Conservation (phyloP, 768 basidiomycete genomes). For the Sutorius australiensis region DNA sequence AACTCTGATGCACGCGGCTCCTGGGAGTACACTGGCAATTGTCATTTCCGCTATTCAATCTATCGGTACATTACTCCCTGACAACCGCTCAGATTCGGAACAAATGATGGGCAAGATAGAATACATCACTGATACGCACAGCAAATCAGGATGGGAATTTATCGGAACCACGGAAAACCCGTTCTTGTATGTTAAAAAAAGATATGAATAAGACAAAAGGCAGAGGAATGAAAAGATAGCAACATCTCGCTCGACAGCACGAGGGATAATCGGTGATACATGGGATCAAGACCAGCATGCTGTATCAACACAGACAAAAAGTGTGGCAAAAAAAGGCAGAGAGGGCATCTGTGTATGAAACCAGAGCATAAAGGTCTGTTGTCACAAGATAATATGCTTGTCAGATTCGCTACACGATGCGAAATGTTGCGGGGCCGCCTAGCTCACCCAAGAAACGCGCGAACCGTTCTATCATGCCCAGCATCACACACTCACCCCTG, state of each 20-base stretch:
- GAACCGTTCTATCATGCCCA: neutral
- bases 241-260: slow-evolving; percentile 16
- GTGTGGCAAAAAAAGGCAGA: neutral
- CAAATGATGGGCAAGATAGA: neutral
- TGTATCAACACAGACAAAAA: slow-evolving; percentile 1
- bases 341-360: slow-evolving; percentile 2
- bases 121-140: slow-evolving; percentile 14
- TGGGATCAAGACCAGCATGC: slow-evolving; percentile 5
- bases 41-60: slow-evolving; percentile 1
- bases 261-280: slow-evolving; percentile 8
- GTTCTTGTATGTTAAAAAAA: neutral
- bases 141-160: slow-evolving; percentile 11
- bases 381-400: neutral
- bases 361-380: neutral
- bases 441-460: slow-evolving; percentile 8
- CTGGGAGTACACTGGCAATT: neutral
- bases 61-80: slow-evolving; percentile 9
- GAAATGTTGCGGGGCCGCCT: neutral
- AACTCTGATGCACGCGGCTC: neutral
- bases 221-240: neutral
- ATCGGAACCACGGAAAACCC: neutral
- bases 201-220: neutral
- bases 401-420: neutral
- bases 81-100: slow-evolving; percentile 8
- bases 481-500: neutral